Evolutionary conservation across 1,284 basidiomycete species (phyloP).

Genomic region (Wolfiporia cocos): DNA sequence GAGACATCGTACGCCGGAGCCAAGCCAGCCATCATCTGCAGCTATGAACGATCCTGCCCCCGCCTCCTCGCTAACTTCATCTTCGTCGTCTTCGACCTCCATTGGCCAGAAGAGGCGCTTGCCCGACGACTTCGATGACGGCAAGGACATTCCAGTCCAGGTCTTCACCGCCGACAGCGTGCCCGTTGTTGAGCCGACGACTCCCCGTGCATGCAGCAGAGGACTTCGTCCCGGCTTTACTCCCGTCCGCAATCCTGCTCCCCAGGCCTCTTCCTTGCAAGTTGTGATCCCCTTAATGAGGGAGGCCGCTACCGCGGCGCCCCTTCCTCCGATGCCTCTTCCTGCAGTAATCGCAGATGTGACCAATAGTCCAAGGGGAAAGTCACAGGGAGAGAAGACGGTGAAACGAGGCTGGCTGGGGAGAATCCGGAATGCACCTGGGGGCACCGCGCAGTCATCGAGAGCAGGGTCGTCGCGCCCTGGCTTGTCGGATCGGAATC

Average conservation of each 20-base stretch:
- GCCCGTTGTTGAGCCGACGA: conserved; percentile 33
- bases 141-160: conserved; percentile 46
- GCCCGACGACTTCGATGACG: conserved; percentile 67
- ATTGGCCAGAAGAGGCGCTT: conserved; percentile 61
- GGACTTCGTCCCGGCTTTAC: conserved; percentile 65
- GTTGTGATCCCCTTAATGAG: too few relatives aligned
- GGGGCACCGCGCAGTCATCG: too few relatives aligned
- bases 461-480: conserved; percentile 6
- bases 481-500: too few relatives aligned
- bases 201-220: conserved; percentile 52
- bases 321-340: too few relatives aligned
- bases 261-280: conserved; percentile 32
- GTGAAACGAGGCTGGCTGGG: conserved; percentile 28
- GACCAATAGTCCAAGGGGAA: conserved; percentile 54
- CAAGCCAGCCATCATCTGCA: conserved; percentile 13
- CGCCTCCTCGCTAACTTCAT: too few relatives aligned
- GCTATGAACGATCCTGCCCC: conserved; percentile 6
- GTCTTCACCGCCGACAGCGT: conserved; percentile 51
- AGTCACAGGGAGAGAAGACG: conserved; percentile 18
- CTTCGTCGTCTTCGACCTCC: conserved; percentile 20
- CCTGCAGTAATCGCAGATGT: conserved; percentile 46
- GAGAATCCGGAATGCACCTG: conserved; percentile 22
- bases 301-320: conserved; percentile 19
- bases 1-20: conserved; percentile 43
- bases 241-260: conserved; percentile 47